Conservation (phyloP, 495 filamentous ascomycete species). For the Lineolata rhizophorae region DNA sequence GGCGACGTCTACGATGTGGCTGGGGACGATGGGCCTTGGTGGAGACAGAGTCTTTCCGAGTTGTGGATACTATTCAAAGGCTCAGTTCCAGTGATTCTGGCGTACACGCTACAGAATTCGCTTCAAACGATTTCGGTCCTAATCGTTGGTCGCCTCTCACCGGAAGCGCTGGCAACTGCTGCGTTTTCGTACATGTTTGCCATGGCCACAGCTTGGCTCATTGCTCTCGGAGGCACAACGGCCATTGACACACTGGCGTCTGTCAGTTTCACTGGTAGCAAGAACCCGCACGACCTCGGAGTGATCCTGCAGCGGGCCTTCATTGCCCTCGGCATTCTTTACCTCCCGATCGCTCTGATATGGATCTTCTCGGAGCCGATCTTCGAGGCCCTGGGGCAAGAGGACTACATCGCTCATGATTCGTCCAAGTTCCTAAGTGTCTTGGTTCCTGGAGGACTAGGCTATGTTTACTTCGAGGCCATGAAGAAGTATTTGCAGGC, state of each 20-base stretch:
- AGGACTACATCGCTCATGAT: slow-evolving; percentile 51
- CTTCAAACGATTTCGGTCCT: slow-evolving; percentile 71
- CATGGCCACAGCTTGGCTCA: slow-evolving; percentile 75
- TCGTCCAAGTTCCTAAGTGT: slow-evolving; percentile 55
- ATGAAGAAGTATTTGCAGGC: slow-evolving; percentile 89
- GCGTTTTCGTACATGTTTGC: slow-evolving; percentile 93
- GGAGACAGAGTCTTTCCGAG: slow-evolving; percentile 30
- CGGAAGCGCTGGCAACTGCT: slow-evolving; percentile 60
- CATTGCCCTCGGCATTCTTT: slow-evolving; percentile 50
- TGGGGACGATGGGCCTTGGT: no score
- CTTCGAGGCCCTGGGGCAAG: slow-evolving; percentile 59
- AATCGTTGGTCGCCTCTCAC: slow-evolving; percentile 61
- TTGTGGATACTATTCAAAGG: slow-evolving; percentile 44
- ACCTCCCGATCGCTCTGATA: slow-evolving; percentile 49
- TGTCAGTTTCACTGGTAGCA: slow-evolving; percentile 66
- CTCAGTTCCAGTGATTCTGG: slow-evolving; percentile 65
- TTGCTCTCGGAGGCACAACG: slow-evolving; percentile 80
- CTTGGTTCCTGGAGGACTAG: slow-evolving; percentile 66
- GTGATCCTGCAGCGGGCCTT: slow-evolving; percentile 64
- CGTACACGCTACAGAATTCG: slow-evolving; percentile 76
- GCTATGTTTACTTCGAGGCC: slow-evolving; percentile 79
- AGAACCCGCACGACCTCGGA: slow-evolving; percentile 63
- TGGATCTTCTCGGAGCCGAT: slow-evolving; percentile 63
- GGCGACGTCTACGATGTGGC: slow-evolving; percentile 6
- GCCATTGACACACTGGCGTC: slow-evolving; percentile 77